These are phyloP conservation scores for Carex kokanica DNA, from an alignment of 176 grass and related monocot species.

Conservation along the genomic window DNA sequence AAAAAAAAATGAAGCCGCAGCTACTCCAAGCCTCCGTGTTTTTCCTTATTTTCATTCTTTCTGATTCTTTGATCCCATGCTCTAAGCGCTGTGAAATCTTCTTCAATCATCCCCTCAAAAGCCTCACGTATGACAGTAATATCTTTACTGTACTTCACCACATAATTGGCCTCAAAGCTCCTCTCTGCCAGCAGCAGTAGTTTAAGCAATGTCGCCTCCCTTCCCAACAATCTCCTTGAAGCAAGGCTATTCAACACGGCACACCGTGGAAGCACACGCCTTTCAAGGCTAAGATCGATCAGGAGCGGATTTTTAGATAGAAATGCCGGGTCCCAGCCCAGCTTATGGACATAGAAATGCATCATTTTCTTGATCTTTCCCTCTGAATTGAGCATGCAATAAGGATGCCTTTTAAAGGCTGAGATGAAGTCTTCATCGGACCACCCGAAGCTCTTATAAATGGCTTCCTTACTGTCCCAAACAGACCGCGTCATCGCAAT, in stretches of 20 bases:
- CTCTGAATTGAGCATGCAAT: conserved; percentile 43
- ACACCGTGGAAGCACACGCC: conserved; percentile 44
- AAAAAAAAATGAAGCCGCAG: too few species aligned
- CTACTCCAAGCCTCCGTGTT: too few species aligned
- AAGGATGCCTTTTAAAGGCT: conserved; percentile 46
- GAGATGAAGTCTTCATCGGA: conserved; percentile 33
- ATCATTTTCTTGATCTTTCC: conserved; percentile 43
- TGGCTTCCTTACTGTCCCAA: conserved; percentile 36
- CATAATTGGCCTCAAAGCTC: conserved; percentile 35
- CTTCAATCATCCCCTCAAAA: conserved; percentile 14
- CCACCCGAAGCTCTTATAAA: conserved; percentile 55
- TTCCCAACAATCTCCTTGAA: conserved; percentile 27
- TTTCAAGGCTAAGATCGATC: conserved; percentile 52
- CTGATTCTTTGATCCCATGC: neutral
- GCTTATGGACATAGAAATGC: conserved; percentile 40
- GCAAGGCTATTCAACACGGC: conserved; percentile 34
- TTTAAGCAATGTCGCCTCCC: neutral
- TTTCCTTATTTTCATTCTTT: too few species aligned
- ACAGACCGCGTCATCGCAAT: neutral
- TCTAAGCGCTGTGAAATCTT: neutral
- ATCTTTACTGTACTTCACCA: conserved; percentile 26
- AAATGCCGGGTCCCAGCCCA: conserved; percentile 32
- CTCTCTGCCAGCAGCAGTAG: conserved; percentile 25
- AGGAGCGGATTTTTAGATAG: conserved; percentile 10
- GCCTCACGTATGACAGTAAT: conserved; percentile 30